phyloP scores from a whole-genome alignment of 768 basidiomycete genomes.

The Suillus plorans region DNA sequence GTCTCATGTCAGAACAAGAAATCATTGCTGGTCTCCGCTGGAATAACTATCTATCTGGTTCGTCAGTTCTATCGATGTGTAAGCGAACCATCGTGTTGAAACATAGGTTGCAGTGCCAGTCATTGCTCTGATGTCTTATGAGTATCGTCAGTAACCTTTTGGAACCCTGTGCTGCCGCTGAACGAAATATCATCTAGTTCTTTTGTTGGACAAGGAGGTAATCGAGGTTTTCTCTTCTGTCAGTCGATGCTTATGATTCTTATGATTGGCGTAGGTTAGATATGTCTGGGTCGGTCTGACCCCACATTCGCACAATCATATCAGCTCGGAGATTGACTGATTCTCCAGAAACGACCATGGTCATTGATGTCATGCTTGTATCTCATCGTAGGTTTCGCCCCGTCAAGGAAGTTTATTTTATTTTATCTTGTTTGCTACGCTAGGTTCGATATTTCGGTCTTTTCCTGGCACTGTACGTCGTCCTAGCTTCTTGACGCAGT shows the following conservation, averaged over 20 bases:
- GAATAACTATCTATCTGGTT: not conserved
- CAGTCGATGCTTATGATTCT: not conserved
- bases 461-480: not conserved
- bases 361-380: not conserved
- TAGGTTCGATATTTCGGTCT: slow-evolving; percentile 3
- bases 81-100: not conserved
- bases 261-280: not conserved
- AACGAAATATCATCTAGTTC: not conserved
- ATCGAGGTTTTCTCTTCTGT: not conserved
- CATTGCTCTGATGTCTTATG: not conserved
- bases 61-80: not conserved
- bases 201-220: slow-evolving; percentile 1
- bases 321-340: no score
- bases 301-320: not conserved
- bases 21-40: not conserved
- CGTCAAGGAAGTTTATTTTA: not conserved
- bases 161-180: not conserved
- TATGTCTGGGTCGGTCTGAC: not conserved
- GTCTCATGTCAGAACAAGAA: not conserved
- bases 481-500: not conserved
- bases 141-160: not conserved
- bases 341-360: not conserved
- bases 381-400: not conserved
- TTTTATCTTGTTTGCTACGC: not conserved
- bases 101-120: not conserved